Evolutionary conservation across 352 stramenopile genomes (phyloP).

Genomic region (Globisporangium perplexum): DNA sequence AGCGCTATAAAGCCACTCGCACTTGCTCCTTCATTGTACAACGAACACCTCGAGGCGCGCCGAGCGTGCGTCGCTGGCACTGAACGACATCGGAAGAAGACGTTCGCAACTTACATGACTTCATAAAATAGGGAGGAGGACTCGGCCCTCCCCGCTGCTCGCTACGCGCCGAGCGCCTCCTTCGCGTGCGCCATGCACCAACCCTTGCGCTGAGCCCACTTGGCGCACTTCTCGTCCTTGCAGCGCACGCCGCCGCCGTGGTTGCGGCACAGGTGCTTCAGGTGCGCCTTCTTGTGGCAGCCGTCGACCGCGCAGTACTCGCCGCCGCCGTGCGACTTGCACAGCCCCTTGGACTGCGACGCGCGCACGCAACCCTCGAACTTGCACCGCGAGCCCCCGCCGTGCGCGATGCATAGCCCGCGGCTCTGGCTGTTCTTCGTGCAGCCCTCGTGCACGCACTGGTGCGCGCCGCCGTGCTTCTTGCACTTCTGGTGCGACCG

Average conservation of each 20-base stretch:
- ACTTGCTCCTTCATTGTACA: too few species aligned
- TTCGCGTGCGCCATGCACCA: slow-evolving; percentile 89
- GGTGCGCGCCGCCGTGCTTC: slow-evolving; percentile 83
- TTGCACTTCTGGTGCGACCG: slow-evolving; percentile 87
- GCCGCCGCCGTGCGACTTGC: slow-evolving; percentile 79
- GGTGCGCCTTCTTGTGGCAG: slow-evolving; percentile 82
- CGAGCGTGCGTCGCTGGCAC: too few species aligned
- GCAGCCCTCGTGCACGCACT: slow-evolving; percentile 80
- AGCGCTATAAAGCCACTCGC: too few species aligned
- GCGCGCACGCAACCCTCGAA: slow-evolving; percentile 71
- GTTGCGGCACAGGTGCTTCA: slow-evolving; percentile 83
- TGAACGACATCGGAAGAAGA: too few species aligned
- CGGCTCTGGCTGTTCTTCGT: slow-evolving; percentile 86
- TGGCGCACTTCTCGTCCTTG: slow-evolving; percentile 73
- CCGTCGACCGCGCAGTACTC: slow-evolving; percentile 79
- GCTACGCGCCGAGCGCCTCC: slow-evolving; percentile 45
- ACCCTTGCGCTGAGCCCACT: slow-evolving; percentile 84
- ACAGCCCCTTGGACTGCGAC: slow-evolving; percentile 82
- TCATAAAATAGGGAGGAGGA: slow-evolving; percentile 1
- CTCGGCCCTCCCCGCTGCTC: background rate
- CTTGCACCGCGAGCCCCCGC: slow-evolving; percentile 75
- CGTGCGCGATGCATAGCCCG: slow-evolving; percentile 80
- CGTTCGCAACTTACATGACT: background rate
- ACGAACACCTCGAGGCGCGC: too few species aligned
- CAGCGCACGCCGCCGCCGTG: slow-evolving; percentile 81